Evolutionary conservation across 163 green algal genomes (phyloP).

Genomic region (Scenedesmus sp.): DNA sequence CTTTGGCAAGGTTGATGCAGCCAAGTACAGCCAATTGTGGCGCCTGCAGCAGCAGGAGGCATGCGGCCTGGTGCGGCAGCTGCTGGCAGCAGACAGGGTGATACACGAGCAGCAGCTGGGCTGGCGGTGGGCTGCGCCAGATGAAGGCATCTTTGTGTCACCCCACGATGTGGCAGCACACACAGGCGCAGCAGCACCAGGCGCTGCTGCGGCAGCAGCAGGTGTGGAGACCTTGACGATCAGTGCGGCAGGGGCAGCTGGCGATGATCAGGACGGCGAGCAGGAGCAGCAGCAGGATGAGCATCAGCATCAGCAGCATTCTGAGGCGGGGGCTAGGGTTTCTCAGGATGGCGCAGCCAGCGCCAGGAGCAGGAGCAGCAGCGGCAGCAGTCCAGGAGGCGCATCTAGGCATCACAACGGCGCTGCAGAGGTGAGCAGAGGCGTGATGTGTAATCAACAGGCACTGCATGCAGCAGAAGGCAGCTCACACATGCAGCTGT

Average conservation of each 20-base stretch:
- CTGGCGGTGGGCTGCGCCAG: conserved; percentile 75
- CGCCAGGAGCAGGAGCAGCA: neutral
- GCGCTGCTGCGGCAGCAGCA: neutral
- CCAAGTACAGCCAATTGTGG: conserved; percentile 77
- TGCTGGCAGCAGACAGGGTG: conserved; percentile 76
- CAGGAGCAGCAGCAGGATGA: neutral
- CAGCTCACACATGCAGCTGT: neutral
- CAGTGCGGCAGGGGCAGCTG: neutral
- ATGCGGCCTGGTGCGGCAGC: conserved; percentile 66
- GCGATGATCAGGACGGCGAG: neutral
- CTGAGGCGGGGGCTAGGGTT: neutral
- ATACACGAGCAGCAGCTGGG: conserved; percentile 89
- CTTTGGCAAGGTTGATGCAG: conserved; percentile 81
- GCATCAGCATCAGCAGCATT: neutral
- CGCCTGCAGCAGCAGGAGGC: conserved; percentile 79
- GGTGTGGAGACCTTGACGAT: neutral
- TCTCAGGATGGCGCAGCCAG: neutral
- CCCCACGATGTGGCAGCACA: conserved; percentile 30
- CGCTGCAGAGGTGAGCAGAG: conserved; percentile 27
- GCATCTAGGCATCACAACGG: neutral
- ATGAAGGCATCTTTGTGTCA: conserved; percentile 64
- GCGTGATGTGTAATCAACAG: neutral
- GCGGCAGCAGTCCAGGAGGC: conserved; percentile 1
- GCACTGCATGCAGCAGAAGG: no score
- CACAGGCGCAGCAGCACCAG: neutral